Base-by-base conservation (phyloP, 805 yeast species). In the Sugiyamaella smithiae region DNA sequence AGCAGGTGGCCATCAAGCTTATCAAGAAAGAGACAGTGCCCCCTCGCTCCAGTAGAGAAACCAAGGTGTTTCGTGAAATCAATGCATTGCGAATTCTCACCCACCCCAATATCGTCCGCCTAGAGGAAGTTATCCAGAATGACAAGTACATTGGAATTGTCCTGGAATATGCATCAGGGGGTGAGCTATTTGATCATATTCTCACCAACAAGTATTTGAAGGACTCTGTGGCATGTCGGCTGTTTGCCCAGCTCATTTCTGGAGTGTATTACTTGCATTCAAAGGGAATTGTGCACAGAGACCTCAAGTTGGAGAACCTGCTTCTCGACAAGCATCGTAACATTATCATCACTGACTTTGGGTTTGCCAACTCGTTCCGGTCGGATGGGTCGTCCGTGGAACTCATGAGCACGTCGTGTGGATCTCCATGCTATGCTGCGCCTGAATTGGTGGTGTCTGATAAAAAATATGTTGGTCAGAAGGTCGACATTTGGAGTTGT, bases 341-440 rank as follows among this genome's bases (percentile, higher is more conserved):
- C 66, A 80, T 89, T 52, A 76, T 89, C 44, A 88, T 89, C 46
- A 84, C 95, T 14, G 97, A 89, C 69, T 89, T 89, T 66, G 97
- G 97, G 0, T 93, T 93, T 68, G 99, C 95, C 31, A 93, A 93
- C 67, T 84, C 91, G 24, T 93, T 83, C 68, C 54, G 62, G 42
- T 55, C 57, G 16, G 56, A 50, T 38, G 52, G 59, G 12, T 42
- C 51, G 70, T 53, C 62, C 61, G 42, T 67, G 56, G 96, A 88
- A 64, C 70, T 88, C 40, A 93, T 91, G 98, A 83, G 82, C 63
- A 91, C 98, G 1, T 81, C 90, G 31, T 91, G 99, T 67, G 99
- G 99, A 1, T 88, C 96, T 2, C 99, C 99, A 0, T 91, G 99
- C 66, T 91, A 91, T 67, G 99, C 99, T 0, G 99, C 99, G 1